These are phyloP conservation scores for Didymella lethalis DNA, from an alignment of 2,329 filamentous ascomycete species.

Conservation along the genomic window DNA sequence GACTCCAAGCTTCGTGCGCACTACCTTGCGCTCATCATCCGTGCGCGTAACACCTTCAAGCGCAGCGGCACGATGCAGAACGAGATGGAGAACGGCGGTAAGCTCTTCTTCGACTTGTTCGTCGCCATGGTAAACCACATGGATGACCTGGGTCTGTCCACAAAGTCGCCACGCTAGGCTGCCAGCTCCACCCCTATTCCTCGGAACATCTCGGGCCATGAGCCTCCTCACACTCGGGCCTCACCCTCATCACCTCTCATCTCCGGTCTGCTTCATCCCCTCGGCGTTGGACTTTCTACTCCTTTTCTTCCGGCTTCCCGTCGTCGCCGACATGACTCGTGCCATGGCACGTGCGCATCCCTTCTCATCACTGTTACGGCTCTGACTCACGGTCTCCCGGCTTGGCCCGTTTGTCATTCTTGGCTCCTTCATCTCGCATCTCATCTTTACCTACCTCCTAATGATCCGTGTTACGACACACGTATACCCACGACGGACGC, in stretches of 20 bases:
- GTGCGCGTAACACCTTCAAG: conserved; percentile 87
- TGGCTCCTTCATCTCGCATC: conserved; percentile 24
- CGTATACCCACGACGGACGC: conserved; percentile 18
- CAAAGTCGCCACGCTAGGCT: conserved; percentile 43
- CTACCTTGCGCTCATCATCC: conserved; percentile 91
- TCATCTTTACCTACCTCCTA: conserved; percentile 20
- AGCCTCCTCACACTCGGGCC: conserved; percentile 15
- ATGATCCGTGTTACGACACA: conserved; percentile 25
- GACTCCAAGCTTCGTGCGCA: conserved; percentile 92
- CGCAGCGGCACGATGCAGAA: conserved; percentile 93
- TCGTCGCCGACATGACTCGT: conserved; percentile 25
- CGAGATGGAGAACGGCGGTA: conserved; percentile 89
- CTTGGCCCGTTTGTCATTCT: conserved; percentile 18
- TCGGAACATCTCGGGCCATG: conserved; percentile 8
- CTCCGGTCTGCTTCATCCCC: conserved; percentile 24
- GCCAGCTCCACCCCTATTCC: conserved; percentile 21
- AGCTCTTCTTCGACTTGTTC: conserved; percentile 92
- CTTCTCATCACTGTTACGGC: conserved; percentile 29
- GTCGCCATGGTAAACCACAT: conserved; percentile 93
- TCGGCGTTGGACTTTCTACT: conserved; percentile 17
- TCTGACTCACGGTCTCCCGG: conserved; percentile 33
- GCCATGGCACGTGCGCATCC: conserved; percentile 26
- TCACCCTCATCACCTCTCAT: conserved; percentile 23
- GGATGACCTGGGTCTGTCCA: conserved; percentile 43
- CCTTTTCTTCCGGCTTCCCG: conserved; percentile 22